Evolutionary conservation across 163 green algal genomes (phyloP).

Genomic region (Dunaliella salina): DNA sequence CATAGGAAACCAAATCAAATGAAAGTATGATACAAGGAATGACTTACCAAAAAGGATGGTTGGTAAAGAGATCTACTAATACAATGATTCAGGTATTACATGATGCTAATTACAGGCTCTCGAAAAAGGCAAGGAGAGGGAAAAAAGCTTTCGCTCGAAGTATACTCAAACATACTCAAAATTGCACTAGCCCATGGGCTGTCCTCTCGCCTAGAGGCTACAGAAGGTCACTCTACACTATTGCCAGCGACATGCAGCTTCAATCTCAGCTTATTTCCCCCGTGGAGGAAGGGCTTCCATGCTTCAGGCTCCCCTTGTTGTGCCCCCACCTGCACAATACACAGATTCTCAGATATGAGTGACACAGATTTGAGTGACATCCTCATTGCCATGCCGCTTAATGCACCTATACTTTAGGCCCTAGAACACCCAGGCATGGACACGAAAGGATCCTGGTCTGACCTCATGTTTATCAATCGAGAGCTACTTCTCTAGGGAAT

Average conservation of each 20-base stretch:
- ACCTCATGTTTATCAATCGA: background rate
- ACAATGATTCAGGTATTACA: no score
- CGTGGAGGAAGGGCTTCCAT: constrained; percentile 7
- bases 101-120: no score
- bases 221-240: background rate
- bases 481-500: background rate
- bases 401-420: background rate
- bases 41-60: no score
- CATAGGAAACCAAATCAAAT: no score
- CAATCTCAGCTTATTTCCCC: background rate
- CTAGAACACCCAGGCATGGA: background rate
- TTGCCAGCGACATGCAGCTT: background rate
- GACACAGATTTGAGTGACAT: background rate
- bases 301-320: constrained; percentile 3
- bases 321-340: background rate
- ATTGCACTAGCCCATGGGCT: no score
- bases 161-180: no score
- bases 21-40: no score
- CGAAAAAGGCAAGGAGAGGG: no score
- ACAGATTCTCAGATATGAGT: background rate
- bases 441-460: background rate
- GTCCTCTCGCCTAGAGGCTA: no score
- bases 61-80: no score
- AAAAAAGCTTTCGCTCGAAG: no score
- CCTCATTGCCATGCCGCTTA: background rate